These are phyloP conservation scores for Pachyrhizus erosus DNA, from an alignment of 306 rosid species.

Conservation along the genomic window DNA sequence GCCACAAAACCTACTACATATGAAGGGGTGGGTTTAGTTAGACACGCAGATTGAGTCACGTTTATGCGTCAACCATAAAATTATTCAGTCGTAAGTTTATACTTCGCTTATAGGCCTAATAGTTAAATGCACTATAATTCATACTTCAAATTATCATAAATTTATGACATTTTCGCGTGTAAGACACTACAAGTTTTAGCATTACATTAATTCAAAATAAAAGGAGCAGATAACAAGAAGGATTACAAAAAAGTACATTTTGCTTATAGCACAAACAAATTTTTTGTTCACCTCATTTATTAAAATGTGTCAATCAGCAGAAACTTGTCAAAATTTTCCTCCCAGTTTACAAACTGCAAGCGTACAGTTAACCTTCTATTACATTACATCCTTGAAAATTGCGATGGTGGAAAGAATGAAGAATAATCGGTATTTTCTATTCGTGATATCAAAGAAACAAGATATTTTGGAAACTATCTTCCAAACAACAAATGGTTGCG, in stretches of 20 bases:
- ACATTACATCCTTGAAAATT: conserved; percentile 40
- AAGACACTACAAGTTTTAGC: neutral
- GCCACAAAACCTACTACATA: neutral
- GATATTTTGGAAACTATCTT: conserved; percentile 7
- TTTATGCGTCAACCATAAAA: neutral
- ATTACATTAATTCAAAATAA: neutral
- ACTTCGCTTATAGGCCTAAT: neutral
- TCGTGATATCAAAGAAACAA: conserved; percentile 20
- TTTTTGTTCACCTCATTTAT: conserved; percentile 40
- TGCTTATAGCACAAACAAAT: conserved; percentile 20
- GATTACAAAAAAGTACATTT: neutral
- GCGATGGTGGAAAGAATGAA: conserved; percentile 43
- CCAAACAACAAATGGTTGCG: conserved; percentile 18
- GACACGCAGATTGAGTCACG: neutral
- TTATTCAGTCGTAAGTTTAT: neutral
- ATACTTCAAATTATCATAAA: neutral
- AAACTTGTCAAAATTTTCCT: conserved; percentile 40
- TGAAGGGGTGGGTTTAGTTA: neutral
- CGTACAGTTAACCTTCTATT: conserved; percentile 43
- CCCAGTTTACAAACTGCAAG: conserved; percentile 50
- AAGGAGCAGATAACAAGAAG: neutral
- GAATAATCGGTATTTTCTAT: conserved; percentile 39
- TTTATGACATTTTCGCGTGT: neutral
- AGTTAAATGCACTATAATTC: neutral
- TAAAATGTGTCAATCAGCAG: conserved; percentile 25